Conservation (phyloP, 441 rosid genomes). For the Breynia disticha region DNA sequence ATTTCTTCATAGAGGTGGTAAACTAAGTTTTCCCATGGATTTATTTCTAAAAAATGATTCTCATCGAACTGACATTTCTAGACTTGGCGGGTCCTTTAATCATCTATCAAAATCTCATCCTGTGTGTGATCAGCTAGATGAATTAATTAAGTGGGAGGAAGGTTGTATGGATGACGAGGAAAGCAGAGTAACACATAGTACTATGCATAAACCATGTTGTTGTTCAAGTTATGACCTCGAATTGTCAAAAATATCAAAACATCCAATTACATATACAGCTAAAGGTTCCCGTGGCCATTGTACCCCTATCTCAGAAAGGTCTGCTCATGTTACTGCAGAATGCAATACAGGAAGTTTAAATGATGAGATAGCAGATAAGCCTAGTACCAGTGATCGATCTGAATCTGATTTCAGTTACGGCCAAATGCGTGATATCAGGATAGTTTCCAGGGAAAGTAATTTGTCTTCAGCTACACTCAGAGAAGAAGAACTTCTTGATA, state of each 20-base stretch:
- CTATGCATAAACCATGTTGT: constrained; percentile 85
- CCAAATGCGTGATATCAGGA: constrained; percentile 46
- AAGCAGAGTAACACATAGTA: constrained; percentile 64
- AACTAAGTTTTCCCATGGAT: constrained; percentile 72
- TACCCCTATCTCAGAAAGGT: constrained; percentile 64
- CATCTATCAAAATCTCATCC: constrained; percentile 77
- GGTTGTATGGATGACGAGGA: constrained; percentile 88
- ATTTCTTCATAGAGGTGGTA: constrained; percentile 94
- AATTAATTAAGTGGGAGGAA: constrained; percentile 90
- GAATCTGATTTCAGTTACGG: constrained; percentile 79
- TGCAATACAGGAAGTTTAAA: constrained; percentile 70
- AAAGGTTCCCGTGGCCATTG: constrained; percentile 60
- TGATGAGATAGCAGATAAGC: constrained; percentile 85
- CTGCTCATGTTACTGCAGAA: constrained; percentile 80
- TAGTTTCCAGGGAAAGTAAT: constrained; percentile 46
- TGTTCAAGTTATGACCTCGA: constrained; percentile 76
- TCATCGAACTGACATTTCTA: constrained; percentile 73
- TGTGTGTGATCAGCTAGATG: constrained; percentile 53
- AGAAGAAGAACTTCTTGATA: constrained; percentile 92
- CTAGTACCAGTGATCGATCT: constrained; percentile 85
- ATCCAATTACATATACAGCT: constrained; percentile 41
- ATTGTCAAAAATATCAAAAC: constrained; percentile 51
- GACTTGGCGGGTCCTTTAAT: constrained; percentile 91
- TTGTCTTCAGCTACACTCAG: constrained; percentile 57
- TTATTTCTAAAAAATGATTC: constrained; percentile 81